A percentile compares a stretch with the other conserved stretches of the same genome.
Conservation (phyloP, 2,329 filamentous ascomycete species). For the Ophiocordyceps sinensis region DNA sequence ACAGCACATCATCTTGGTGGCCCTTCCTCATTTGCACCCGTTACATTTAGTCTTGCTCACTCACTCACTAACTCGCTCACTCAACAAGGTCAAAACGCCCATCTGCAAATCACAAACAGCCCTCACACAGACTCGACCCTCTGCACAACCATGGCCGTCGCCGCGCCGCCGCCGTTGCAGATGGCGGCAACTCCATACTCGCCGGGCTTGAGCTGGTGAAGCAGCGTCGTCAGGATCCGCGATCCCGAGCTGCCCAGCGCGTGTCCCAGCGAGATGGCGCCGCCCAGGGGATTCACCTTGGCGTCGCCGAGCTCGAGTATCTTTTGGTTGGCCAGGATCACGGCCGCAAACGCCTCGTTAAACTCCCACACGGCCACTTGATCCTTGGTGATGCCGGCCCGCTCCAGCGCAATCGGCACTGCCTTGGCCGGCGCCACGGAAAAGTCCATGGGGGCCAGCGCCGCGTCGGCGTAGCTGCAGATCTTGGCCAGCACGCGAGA, state of each 20-base stretch:
- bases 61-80: too few species aligned
- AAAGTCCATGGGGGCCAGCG: slow-evolving; percentile 85
- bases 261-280: slow-evolving; percentile 84
- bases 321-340: slow-evolving; percentile 91
- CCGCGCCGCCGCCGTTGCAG: slow-evolving; percentile 90
- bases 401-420: slow-evolving; percentile 74
- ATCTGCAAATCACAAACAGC: too few species aligned
- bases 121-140: slow-evolving; percentile 46
- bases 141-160: slow-evolving; percentile 84
- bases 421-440: slow-evolving; percentile 85
- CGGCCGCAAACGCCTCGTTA: slow-evolving; percentile 93
- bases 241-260: slow-evolving; percentile 88
- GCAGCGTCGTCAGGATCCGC: slow-evolving; percentile 73
- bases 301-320: slow-evolving; percentile 69
- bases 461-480: slow-evolving; percentile 75
- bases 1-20: too few species aligned
- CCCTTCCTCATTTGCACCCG: too few species aligned
- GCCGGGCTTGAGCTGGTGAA: slow-evolving; percentile 82
- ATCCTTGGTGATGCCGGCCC: slow-evolving; percentile 80
- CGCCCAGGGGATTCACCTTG: slow-evolving; percentile 75
- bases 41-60: too few species aligned
- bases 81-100: too few species aligned
- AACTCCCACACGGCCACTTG: slow-evolving; percentile 96
- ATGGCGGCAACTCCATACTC: slow-evolving; percentile 95
- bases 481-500: slow-evolving; percentile 81